Conservation (phyloP, 2,329 filamentous ascomycete genomes). For the Verticillium tricorpus region DNA sequence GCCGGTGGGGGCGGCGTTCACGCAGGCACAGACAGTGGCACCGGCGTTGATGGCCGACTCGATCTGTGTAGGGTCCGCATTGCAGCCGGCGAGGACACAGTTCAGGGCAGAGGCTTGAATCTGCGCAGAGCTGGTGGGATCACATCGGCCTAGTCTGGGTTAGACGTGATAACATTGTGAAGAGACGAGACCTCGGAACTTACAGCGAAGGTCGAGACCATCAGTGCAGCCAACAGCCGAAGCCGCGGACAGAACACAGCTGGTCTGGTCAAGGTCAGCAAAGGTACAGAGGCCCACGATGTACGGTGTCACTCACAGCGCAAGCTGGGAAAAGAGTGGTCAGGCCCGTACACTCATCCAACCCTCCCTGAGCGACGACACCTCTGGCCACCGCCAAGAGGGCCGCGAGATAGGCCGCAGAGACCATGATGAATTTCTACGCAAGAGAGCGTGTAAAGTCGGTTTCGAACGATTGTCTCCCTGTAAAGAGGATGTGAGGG, state of each 20-base stretch:
- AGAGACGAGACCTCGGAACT: conserved; percentile 3
- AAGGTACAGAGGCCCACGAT: not conserved
- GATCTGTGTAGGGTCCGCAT: conserved; percentile 1
- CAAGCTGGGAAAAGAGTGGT: conserved; percentile 17
- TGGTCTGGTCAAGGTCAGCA: conserved; percentile 9
- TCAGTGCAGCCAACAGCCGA: conserved; percentile 17
- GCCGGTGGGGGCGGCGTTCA: conserved; percentile 9
- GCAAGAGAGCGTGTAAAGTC: not conserved
- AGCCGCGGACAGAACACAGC: conserved; percentile 17
- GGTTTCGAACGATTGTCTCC: not conserved
- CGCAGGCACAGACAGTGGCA: conserved; percentile 15
- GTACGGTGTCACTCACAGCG: conserved; percentile 13
- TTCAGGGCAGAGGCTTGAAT: conserved; percentile 14
- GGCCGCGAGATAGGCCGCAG: not conserved
- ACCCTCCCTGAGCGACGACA: conserved; percentile 13
- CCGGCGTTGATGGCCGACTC: conserved; percentile 15
- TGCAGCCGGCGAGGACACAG: conserved; percentile 16
- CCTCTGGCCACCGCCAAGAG: conserved; percentile 15
- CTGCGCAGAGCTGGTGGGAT: conserved; percentile 12
- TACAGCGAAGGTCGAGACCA: conserved; percentile 16
- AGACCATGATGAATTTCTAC: not conserved
- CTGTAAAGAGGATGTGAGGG: not conserved
- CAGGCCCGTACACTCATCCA: conserved; percentile 11
- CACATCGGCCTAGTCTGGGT: conserved; percentile 15
- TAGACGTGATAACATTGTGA: not conserved